A percentile compares a stretch with the other conserved stretches of the same genome.
These are phyloP conservation scores for Lyophyllum atratum DNA, from an alignment of 768 basidiomycete species.

Conservation along the genomic window DNA sequence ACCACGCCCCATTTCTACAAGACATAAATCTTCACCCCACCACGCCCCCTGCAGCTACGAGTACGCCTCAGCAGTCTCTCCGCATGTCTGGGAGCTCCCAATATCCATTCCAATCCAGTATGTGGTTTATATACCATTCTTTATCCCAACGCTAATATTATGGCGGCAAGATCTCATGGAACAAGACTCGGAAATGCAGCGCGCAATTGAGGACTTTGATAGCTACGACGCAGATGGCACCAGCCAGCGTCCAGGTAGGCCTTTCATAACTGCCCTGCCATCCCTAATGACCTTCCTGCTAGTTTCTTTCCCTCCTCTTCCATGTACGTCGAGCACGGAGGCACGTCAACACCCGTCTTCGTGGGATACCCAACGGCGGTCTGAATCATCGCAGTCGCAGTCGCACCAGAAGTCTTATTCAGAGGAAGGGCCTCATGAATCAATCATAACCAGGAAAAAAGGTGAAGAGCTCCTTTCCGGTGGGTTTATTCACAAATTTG, in stretches of 20 bases:
- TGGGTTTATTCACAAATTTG: background rate
- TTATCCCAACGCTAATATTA: slow-evolving; percentile 12
- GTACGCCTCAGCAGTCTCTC: slow-evolving; percentile 58
- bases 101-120: slow-evolving; percentile 59
- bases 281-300: background rate
- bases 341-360: background rate
- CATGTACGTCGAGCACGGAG: background rate
- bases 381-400: background rate
- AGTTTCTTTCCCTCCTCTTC: slow-evolving; percentile 22
- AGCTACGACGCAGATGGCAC: slow-evolving; percentile 46
- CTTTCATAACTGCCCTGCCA: background rate
- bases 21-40: slow-evolving; percentile 39
- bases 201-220: slow-evolving; percentile 56
- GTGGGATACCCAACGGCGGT: background rate
- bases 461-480: slow-evolving; percentile 6
- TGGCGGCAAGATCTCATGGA: slow-evolving; percentile 60
- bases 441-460: background rate
- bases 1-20: slow-evolving; percentile 38
- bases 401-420: slow-evolving; percentile 2
- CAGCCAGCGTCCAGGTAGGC: slow-evolving; percentile 20
- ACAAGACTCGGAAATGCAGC: slow-evolving; percentile 73
- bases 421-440: background rate
- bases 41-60: slow-evolving; percentile 51
- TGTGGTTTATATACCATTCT: slow-evolving; percentile 1
- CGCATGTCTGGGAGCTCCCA: slow-evolving; percentile 53